Base-by-base conservation (phyloP, 345 rosid genomes). In the Hibiscus tridactylites region DNA sequence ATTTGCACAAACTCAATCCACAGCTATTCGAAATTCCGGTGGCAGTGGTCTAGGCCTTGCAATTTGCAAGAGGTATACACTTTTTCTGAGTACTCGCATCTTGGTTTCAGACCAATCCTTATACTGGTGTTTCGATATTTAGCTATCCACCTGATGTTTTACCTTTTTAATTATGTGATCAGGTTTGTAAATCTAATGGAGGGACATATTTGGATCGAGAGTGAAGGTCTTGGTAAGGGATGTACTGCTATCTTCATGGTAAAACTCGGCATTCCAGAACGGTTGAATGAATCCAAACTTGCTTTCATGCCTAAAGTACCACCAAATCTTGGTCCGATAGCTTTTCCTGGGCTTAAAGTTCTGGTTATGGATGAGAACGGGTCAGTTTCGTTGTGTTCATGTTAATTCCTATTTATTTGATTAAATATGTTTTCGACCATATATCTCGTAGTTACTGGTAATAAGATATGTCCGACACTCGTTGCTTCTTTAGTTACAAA, bases 11-110 rank as follows among this genome's bases (percentile, higher is more conserved):
- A 82, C 84, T 65, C 98, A 90, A 74, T 76, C 98, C 68, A 69
- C 76, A 61, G 85, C 87, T 2, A 76, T 88, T 49, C 81, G 83
- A 84, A 92, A 83, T 79, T 82, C 94, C 4, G 82, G 82, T 75
- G 98, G 99, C 80, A 90, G 88, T 82, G 99, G 98, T 73, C 98
- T 95, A 73, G 99, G 99, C 57, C 97, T 92, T 68, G 99, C 98
- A 69, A 96, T 96, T 80, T 96, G 94, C 84, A 92, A 92, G 79
- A 90, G 99, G 98, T 95, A 80, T 58, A 73, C 1, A 42, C 10
- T 16, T 59, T 4, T 42, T 60, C 49, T 35, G 19, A 21, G 21
- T 16, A 50, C 53, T 21, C 11, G 33, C 33, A 42, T 65, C 54
- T 24, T n/a, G 26, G n/a, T 29, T 21, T 24, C 58, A 35, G 7